These are phyloP conservation scores for Aspergillus fijiensis DNA, from an alignment of 2,329 filamentous ascomycete genomes.

Conservation along the genomic window DNA sequence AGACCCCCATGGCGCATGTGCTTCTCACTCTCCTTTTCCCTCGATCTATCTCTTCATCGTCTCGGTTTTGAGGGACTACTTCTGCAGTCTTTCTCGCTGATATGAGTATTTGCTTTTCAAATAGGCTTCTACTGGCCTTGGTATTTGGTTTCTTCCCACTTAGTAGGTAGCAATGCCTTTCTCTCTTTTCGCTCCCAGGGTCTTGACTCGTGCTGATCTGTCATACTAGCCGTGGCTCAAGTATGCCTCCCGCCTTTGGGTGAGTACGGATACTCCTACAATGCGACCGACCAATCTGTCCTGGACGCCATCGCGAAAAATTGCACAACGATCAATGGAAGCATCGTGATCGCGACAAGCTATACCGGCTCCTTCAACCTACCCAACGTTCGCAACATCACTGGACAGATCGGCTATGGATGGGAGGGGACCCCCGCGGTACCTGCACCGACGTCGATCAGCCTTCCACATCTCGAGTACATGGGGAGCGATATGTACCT, in stretches of 20 bases:
- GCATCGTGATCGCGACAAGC: neutral
- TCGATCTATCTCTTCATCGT: neutral
- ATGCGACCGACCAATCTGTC: neutral
- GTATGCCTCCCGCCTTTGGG: neutral
- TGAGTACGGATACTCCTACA: neutral
- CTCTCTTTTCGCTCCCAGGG: no score
- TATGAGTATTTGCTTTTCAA: no score
- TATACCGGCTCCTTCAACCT: neutral
- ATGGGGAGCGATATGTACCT: neutral
- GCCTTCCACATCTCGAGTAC: neutral
- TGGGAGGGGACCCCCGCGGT: neutral
- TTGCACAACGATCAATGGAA: neutral
- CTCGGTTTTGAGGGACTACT: no score
- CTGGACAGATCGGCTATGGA: neutral
- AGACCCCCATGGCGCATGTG: neutral
- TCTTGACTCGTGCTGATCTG: neutral
- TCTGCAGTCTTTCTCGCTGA: no score
- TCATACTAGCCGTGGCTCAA: neutral
- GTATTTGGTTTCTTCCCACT: no score
- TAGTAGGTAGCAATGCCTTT: no score
- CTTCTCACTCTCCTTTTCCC: neutral
- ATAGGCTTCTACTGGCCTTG: no score
- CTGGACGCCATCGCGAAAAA: neutral
- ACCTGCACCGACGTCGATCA: neutral
- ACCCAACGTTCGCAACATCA: neutral